These are phyloP conservation scores for Grosmannia serpens DNA, from an alignment of 2,329 filamentous ascomycete genomes.

Conservation along the genomic window DNA sequence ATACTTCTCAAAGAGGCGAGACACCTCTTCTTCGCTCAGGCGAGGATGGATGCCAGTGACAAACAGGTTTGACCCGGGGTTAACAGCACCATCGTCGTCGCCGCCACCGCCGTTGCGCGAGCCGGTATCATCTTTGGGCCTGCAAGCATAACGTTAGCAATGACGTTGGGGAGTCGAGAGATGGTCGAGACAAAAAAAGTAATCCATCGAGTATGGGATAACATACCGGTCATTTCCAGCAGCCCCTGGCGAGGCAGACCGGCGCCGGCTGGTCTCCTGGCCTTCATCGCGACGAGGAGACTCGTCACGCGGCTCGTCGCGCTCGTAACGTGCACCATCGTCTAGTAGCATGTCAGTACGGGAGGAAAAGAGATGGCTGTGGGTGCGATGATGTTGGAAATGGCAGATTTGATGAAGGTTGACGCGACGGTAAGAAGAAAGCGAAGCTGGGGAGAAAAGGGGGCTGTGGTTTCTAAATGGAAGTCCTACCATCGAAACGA, in stretches of 20 bases:
- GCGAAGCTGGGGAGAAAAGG: neutral
- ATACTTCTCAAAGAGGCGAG: slow-evolving; percentile 95
- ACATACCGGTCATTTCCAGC: slow-evolving; percentile 37
- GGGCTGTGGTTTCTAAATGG: neutral
- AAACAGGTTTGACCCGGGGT: slow-evolving; percentile 96
- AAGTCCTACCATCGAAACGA: slow-evolving; percentile 49
- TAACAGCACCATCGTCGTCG: slow-evolving; percentile 71
- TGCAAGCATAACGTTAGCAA: slow-evolving; percentile 16
- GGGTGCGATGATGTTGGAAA: neutral
- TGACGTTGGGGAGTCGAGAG: neutral
- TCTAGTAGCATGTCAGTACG: slow-evolving; percentile 27
- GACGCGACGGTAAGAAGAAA: neutral
- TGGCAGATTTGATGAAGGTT: neutral
- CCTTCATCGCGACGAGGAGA: slow-evolving; percentile 55
- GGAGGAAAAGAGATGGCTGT: neutral
- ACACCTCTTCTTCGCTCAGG: slow-evolving; percentile 79
- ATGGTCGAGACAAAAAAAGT: neutral
- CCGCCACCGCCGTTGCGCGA: slow-evolving; percentile 24
- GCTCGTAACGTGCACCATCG: slow-evolving; percentile 53
- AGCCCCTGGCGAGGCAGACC: slow-evolving; percentile 49
- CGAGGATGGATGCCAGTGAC: slow-evolving; percentile 96
- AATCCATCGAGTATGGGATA: neutral
- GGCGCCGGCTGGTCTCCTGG: slow-evolving; percentile 42
- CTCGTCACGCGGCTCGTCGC: slow-evolving; percentile 50
- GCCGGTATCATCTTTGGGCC: slow-evolving; percentile 35